Evolutionary conservation across 2,329 filamentous ascomycete genomes (phyloP), one percentile per base, ranked within the genome.

Genomic region (Dothideomycetes sp.): DNA sequence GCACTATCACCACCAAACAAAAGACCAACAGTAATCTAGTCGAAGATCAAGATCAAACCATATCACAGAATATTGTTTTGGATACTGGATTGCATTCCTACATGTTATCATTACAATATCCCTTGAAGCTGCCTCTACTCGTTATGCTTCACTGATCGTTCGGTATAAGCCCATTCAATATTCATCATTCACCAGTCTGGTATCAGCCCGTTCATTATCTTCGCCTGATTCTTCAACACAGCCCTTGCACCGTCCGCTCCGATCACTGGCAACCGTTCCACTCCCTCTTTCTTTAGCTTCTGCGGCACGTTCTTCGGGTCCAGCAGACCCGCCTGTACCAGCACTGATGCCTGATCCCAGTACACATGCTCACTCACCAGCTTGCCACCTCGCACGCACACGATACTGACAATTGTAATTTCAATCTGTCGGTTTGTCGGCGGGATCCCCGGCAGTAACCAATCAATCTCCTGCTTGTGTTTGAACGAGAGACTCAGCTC

Each of bases 311-410:
- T 48, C 42, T 73, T 71, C n/a, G 72, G 66, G 56, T 77, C 71
- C 36, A 78, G 42, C 43, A 78, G 49, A 0, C 75, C 75, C 0
- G 74, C 60, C 50, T 78, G 74, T 33, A 77, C 69, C 11, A 79
- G 52, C 5, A 78, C 73, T 35, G 64, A 70, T 8, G 75, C 74
- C 48, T 79, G 75, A 47, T 78, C 75, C 74, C 74, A 79, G 50
- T 78, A 77, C 3, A 76, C 56, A 37, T 75, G 65, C 52, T 79
- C 75, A 14, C 66, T 69, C 54, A 67, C 72, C 10, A 77, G 53
- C 46, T 67, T 70, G 0, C 68, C 70, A 0, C 62, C 72, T 11
- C 70, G 57, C 38, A 78, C 59, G 19, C 66, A 66, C 2, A 77
- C 72, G 7, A 79, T 69, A 38, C 63, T 70, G 2, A 79, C 69